Conservation (phyloP, 2,329 filamentous ascomycete species). For the Claviceps sp. region DNA sequence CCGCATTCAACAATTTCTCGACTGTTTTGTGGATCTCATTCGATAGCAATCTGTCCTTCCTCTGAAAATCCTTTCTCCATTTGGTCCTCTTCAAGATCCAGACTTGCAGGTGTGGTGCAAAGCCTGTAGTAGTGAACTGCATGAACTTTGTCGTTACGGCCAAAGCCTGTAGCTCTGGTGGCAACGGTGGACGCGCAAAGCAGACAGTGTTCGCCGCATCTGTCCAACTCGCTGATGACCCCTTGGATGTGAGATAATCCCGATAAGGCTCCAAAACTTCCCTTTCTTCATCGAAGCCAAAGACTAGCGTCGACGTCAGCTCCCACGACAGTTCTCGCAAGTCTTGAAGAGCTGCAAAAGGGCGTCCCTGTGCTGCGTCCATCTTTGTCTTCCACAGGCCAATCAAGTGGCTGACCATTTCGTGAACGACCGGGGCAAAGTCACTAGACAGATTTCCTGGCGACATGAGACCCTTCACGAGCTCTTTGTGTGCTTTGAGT, state of each 20-base stretch:
- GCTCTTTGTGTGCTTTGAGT: slow-evolving; percentile 15
- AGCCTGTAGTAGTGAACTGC: not conserved
- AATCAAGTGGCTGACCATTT: slow-evolving; percentile 15
- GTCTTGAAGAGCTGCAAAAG: slow-evolving; percentile 18
- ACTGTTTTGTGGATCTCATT: slow-evolving; percentile 1
- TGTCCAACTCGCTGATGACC: not conserved
- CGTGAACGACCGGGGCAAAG: slow-evolving; percentile 17
- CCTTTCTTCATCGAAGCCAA: not conserved
- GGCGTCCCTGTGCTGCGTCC: slow-evolving; percentile 11
- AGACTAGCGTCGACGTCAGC: slow-evolving; percentile 11
- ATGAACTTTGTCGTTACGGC: not conserved
- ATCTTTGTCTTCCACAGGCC: slow-evolving; percentile 20
- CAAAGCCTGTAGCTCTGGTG: not conserved
- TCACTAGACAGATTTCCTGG: slow-evolving; percentile 14
- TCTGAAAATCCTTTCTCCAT: slow-evolving; percentile 2
- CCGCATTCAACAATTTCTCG: not conserved
- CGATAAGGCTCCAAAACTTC: not conserved
- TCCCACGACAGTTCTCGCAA: slow-evolving; percentile 18
- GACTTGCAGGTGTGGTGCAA: slow-evolving; percentile 12
- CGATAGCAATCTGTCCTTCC: slow-evolving; percentile 5
- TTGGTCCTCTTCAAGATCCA: slow-evolving; percentile 11
- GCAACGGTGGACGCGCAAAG: not conserved
- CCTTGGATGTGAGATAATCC: not conserved
- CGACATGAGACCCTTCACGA: slow-evolving; percentile 18
- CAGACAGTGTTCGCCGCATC: not conserved